phyloP scores from a whole-genome alignment of 2,329 filamentous ascomycete genomes.

The Aspergillus pseudoterreus region DNA sequence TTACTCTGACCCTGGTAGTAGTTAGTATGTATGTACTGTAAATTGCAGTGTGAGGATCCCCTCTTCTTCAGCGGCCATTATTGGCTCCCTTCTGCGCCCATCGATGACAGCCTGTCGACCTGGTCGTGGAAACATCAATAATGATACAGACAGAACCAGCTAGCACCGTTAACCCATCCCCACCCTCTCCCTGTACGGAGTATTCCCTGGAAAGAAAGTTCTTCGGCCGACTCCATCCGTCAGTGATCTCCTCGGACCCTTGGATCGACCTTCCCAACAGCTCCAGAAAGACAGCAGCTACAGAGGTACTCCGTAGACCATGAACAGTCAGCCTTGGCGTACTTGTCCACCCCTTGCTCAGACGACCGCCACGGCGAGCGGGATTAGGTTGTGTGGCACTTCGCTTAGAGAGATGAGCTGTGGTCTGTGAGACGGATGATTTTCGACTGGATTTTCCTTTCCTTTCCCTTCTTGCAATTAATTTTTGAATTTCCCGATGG shows the following conservation, averaged over 20 bases:
- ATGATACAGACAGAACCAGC: neutral
- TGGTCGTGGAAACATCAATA: neutral
- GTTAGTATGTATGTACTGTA: no score
- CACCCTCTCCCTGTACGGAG: neutral
- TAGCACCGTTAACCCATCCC: neutral
- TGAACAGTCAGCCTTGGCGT: neutral
- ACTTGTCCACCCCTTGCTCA: neutral
- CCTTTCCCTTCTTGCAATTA: neutral
- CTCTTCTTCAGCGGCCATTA: neutral
- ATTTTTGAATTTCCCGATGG: neutral
- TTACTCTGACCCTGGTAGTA: no score
- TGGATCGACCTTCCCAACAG: neutral
- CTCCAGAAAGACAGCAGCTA: no score
- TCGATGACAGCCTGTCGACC: no score
- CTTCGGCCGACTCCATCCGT: slow-evolving; percentile 8
- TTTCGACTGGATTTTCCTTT: no score
- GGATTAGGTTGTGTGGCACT: neutral
- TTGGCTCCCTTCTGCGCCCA: no score
- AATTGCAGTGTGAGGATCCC: neutral
- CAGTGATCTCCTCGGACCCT: slow-evolving; percentile 1
- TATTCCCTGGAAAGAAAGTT: slow-evolving; percentile 3
- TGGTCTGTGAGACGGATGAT: neutral
- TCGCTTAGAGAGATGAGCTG: neutral
- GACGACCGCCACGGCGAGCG: neutral
- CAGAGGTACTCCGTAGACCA: no score